These are phyloP conservation scores for Globisporangium cylindrosporum DNA, from an alignment of 352 stramenopile genomes.

Conservation along the genomic window DNA sequence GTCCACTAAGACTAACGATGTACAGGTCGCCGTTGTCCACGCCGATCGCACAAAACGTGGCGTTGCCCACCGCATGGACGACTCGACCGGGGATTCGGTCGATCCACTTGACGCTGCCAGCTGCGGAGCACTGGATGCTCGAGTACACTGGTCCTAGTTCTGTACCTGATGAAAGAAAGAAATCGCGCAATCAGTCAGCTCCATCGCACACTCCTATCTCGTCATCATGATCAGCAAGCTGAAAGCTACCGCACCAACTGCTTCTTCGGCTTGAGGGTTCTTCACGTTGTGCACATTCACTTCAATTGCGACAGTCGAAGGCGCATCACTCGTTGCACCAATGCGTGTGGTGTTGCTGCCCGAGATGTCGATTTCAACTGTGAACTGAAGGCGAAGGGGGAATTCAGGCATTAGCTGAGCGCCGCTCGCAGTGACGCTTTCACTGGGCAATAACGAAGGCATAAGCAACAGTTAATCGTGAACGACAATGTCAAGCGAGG, in stretches of 20 bases:
- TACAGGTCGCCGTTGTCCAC: slow-evolving; percentile 67
- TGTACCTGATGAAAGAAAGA: slow-evolving; percentile 10
- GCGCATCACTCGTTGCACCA: background rate
- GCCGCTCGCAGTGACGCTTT: slow-evolving; percentile 17
- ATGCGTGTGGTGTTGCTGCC: background rate
- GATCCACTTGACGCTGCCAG: slow-evolving; percentile 66
- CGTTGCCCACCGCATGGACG: slow-evolving; percentile 61
- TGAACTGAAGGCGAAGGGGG: slow-evolving; percentile 58
- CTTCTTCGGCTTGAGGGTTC: slow-evolving; percentile 34
- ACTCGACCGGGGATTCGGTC: slow-evolving; percentile 69
- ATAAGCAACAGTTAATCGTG: background rate
- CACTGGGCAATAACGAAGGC: slow-evolving; percentile 10
- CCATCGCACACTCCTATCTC: background rate
- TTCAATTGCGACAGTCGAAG: slow-evolving; percentile 29
- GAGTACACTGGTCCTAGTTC: slow-evolving; percentile 68
- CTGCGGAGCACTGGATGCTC: slow-evolving; percentile 61
- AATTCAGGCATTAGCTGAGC: slow-evolving; percentile 55
- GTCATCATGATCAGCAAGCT: background rate
- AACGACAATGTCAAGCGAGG: background rate
- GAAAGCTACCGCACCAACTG: slow-evolving; percentile 32
- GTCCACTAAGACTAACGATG: slow-evolving; percentile 53
- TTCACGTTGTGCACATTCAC: slow-evolving; percentile 71
- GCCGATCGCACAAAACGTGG: slow-evolving; percentile 56
- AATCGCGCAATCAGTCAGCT: background rate
- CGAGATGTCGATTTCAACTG: slow-evolving; percentile 49